Evolutionary conservation across 1,139 yeast species (phyloP).

Genomic region (Geotrichum histeridarum): DNA sequence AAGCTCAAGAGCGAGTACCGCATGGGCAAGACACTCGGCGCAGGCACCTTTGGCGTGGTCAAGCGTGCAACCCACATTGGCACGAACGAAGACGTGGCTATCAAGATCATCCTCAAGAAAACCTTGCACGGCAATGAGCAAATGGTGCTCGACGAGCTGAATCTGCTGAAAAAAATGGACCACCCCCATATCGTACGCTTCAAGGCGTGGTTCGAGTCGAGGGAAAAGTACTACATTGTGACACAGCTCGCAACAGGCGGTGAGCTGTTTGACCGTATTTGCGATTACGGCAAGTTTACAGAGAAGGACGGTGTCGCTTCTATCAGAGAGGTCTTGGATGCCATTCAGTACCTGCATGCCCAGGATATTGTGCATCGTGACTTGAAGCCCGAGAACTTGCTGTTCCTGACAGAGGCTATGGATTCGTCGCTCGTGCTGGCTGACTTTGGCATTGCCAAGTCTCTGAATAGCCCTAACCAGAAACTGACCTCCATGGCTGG

Average conservation of each 20-base stretch:
- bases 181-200: slow-evolving; percentile 83
- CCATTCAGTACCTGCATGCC: slow-evolving; percentile 67
- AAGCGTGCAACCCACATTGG: slow-evolving; percentile 60
- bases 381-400: slow-evolving; percentile 81
- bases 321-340: slow-evolving; percentile 64
- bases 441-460: slow-evolving; percentile 89
- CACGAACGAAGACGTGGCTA: slow-evolving; percentile 71
- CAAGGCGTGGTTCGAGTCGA: slow-evolving; percentile 83
- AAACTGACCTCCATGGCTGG: slow-evolving; percentile 77
- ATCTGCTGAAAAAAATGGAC: slow-evolving; percentile 55
- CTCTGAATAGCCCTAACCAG: slow-evolving; percentile 54
- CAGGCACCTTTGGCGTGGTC: slow-evolving; percentile 89
- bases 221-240: slow-evolving; percentile 45
- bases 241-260: slow-evolving; percentile 82
- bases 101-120: slow-evolving; percentile 77
- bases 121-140: slow-evolving; percentile 71
- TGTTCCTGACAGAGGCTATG: slow-evolving; percentile 52
- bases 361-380: slow-evolving; percentile 83
- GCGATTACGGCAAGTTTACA: slow-evolving; percentile 70
- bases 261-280: slow-evolving; percentile 79
- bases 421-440: slow-evolving; percentile 75
- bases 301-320: slow-evolving; percentile 77
- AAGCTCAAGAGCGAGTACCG: slow-evolving; percentile 58
- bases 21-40: slow-evolving; percentile 79
- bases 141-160: slow-evolving; percentile 69